A percentile compares a stretch with the other conserved stretches of the same genome.
Conservation (phyloP, 345 rosid genomes). For the Ailanthus altissimus region DNA sequence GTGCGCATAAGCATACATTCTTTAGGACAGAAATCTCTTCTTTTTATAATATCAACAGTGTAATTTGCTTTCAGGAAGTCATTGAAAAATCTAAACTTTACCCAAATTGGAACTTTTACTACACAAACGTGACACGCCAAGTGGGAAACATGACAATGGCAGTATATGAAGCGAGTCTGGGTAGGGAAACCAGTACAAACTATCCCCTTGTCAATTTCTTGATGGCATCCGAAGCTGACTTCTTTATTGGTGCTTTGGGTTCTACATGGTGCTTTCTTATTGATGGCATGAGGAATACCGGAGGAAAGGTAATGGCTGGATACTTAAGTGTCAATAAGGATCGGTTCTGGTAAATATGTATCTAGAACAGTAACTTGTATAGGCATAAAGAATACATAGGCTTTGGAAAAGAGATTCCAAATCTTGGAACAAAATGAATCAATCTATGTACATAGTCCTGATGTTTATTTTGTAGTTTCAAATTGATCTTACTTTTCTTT, state of each 20-base stretch:
- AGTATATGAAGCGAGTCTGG: slow-evolving; percentile 78
- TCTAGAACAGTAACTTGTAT: neutral
- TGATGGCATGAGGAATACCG: slow-evolving; percentile 95
- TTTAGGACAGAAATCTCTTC: neutral
- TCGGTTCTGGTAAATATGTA: slow-evolving; percentile 70
- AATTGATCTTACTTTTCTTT: too few species aligned
- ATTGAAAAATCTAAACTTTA: slow-evolving; percentile 55
- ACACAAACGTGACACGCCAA: slow-evolving; percentile 78
- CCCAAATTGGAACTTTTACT: slow-evolving; percentile 70
- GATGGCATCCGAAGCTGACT: slow-evolving; percentile 89
- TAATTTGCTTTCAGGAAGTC: slow-evolving; percentile 48
- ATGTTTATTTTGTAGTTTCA: too few species aligned
- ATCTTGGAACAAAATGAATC: too few species aligned
- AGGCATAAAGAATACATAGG: neutral
- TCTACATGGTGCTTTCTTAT: slow-evolving; percentile 98
- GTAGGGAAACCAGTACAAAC: slow-evolving; percentile 89
- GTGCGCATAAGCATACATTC: neutral
- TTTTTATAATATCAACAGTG: neutral
- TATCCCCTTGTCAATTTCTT: slow-evolving; percentile 92
- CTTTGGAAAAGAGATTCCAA: too few species aligned
- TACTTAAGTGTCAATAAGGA: slow-evolving; percentile 93
- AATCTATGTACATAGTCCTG: too few species aligned
- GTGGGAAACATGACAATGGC: slow-evolving; percentile 84
- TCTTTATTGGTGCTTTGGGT: slow-evolving; percentile 88
- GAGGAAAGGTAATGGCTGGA: slow-evolving; percentile 94